Base-by-base conservation (phyloP, 1,139 yeast species). In the Debaryomyces psychrophilus region DNA sequence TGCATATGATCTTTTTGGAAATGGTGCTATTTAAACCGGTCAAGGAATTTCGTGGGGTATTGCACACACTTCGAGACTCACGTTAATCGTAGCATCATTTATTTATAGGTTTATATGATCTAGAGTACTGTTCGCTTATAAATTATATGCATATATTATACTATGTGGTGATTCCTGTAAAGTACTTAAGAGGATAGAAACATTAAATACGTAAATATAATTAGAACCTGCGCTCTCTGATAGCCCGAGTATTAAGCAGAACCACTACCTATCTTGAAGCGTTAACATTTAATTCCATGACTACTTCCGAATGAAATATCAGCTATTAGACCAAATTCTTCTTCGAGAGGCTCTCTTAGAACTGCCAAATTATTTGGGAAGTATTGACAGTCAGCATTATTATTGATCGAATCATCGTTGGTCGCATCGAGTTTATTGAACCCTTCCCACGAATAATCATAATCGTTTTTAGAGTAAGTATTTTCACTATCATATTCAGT, bases 231-330 rank as follows among this genome's bases (percentile, higher is more conserved):
- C 14, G 14, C 8, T 8, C 9, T 17, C 20, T 20, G n/a, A n/a
- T 28, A 14, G 17, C 14, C 15, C 11, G 33, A 29, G 9, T 18
- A 5, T 29, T 15, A 7, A 29, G 12, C 28, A 26, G 33, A 29
- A 29, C 9, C 8, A 29, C 17, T 12, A 29, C n/a, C 20, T 15
- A 29, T 18, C 23, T 25, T 18, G 4, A 34, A 31, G 34, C 18
- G 11, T 11, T 43, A 52, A 35, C 55, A 52, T 44, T 46, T 52
- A 25, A 57, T 51, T 43, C 53, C 59, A 14, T 55, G 55, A 14
- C 51, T 52, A 43, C 57, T 56, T 8, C 56, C 59, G 34, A 55
- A 55, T 1, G 60, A 56, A 7, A 50, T 40, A 34, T 57, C 60
- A 5, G 50, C 56, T 22, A 45, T 41, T 14, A 50, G 4, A 4